These are phyloP conservation scores for Colletotrichum eleusines DNA, from an alignment of 2,329 filamentous ascomycete genomes.

Conservation along the genomic window DNA sequence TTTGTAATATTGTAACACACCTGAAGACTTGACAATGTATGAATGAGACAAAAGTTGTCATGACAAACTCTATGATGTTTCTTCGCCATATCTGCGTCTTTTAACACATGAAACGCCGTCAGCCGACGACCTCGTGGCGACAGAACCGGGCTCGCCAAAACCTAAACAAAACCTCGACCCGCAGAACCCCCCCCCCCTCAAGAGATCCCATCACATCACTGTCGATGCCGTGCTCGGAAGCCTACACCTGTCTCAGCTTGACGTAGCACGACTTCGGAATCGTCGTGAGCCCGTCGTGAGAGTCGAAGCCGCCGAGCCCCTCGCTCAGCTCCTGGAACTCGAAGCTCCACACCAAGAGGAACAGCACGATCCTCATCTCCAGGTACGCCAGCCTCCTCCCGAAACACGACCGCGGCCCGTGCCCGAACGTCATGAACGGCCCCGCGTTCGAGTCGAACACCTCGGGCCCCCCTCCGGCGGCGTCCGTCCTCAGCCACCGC, in stretches of 20 bases:
- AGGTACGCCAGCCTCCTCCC: constrained; percentile 47
- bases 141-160: neutral
- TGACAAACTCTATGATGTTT: neutral
- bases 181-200: too few relatives aligned
- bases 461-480: constrained; percentile 29
- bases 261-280: constrained; percentile 47
- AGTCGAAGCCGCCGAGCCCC: constrained; percentile 42
- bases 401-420: constrained; percentile 46
- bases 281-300: constrained; percentile 46
- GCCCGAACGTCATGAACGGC: constrained; percentile 45
- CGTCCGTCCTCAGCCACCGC: constrained; percentile 42
- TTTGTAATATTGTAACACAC: neutral
- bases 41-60: neutral
- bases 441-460: constrained; percentile 46
- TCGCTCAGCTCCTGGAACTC: constrained; percentile 42
- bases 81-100: neutral
- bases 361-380: constrained; percentile 46
- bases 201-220: neutral
- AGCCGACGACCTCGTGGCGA: too few relatives aligned
- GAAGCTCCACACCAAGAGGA: constrained; percentile 47
- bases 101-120: neutral
- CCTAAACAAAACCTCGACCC: neutral
- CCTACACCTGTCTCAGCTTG: constrained; percentile 42
- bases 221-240: neutral
- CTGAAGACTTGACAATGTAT: neutral